Conservation (phyloP, 2,329 filamentous ascomycete species). For the Nannizziopsis barbatae region DNA sequence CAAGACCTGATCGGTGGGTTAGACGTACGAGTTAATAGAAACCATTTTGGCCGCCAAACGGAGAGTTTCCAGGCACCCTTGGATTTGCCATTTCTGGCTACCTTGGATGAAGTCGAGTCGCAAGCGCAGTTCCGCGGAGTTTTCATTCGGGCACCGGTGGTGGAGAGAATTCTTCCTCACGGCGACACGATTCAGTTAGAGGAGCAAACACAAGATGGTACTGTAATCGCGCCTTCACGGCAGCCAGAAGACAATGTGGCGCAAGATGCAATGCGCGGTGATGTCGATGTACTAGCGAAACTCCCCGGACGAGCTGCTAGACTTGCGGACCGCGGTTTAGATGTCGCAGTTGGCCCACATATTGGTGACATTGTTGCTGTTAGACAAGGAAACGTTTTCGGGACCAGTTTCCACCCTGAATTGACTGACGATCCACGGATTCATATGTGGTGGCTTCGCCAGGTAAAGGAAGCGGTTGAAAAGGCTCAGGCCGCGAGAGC, state of each 20-base stretch:
- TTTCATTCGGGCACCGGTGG: slow-evolving; percentile 89
- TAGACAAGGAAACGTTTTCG: slow-evolving; percentile 80
- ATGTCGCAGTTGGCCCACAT: slow-evolving; percentile 32
- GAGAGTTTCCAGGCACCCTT: slow-evolving; percentile 78
- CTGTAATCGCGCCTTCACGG: slow-evolving; percentile 48
- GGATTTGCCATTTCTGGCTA: slow-evolving; percentile 56
- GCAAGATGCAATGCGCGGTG: slow-evolving; percentile 34
- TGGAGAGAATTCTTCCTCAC: slow-evolving; percentile 62
- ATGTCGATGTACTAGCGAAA: slow-evolving; percentile 50
- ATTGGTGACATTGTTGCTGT: slow-evolving; percentile 74
- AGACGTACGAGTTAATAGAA: slow-evolving; percentile 79
- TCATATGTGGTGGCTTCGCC: slow-evolving; percentile 82
- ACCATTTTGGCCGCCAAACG: slow-evolving; percentile 87
- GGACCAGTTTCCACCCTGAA: slow-evolving; percentile 92
- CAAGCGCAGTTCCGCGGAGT: slow-evolving; percentile 58
- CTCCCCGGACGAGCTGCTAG: slow-evolving; percentile 43
- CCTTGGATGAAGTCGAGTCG: slow-evolving; percentile 20
- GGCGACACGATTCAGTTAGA: slow-evolving; percentile 41
- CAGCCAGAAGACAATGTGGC: slow-evolving; percentile 35
- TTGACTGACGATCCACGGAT: slow-evolving; percentile 78
- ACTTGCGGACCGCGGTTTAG: slow-evolving; percentile 36
- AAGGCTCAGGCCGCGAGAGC: slow-evolving; percentile 15
- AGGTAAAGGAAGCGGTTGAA: slow-evolving; percentile 45
- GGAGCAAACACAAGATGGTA: slow-evolving; percentile 40
- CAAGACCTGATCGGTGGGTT: slow-evolving; percentile 90